Conservation (phyloP, 1,284 basidiomycete species). For the Leccinum pallidistipes region DNA sequence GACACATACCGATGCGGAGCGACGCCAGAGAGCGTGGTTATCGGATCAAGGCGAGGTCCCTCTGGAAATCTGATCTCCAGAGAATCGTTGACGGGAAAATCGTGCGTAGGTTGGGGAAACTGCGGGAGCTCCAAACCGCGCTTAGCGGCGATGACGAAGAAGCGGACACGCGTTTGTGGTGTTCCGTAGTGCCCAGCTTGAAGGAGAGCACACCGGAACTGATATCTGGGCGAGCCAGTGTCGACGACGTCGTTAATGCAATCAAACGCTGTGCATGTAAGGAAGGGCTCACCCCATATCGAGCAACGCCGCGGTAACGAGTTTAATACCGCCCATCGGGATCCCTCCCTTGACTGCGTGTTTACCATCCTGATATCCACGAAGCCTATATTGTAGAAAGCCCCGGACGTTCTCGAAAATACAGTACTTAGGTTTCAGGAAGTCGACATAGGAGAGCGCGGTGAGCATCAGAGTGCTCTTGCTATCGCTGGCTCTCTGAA, state of each 20-base stretch:
- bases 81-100: conserved; percentile 47
- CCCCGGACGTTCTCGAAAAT: conserved; percentile 76
- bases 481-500: conserved; percentile 48
- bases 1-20: conserved; percentile 56
- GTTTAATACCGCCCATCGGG: conserved; percentile 65
- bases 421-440: conserved; percentile 56
- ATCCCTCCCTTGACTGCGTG: conserved; percentile 59
- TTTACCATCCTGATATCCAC: conserved; percentile 46
- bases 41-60: conserved; percentile 41
- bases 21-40: conserved; percentile 46
- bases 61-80: conserved; percentile 52
- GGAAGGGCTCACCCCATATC: conserved; percentile 54
- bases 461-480: conserved; percentile 59
- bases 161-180: conserved; percentile 67
- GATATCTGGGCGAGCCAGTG: conserved; percentile 50
- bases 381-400: conserved; percentile 58
- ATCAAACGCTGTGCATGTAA: background rate
- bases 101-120: conserved; percentile 70
- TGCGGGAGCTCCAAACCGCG: conserved; percentile 53
- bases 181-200: conserved; percentile 74
- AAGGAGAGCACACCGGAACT: conserved; percentile 59
- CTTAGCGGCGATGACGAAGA: conserved; percentile 67
- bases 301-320: conserved; percentile 55
- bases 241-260: background rate
- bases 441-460: conserved; percentile 64